Percentiles rank a stretch among this genome's conserved stretches.
phyloP scores from a whole-genome alignment of 805 yeast species.

The Candida jianshihensis region DNA sequence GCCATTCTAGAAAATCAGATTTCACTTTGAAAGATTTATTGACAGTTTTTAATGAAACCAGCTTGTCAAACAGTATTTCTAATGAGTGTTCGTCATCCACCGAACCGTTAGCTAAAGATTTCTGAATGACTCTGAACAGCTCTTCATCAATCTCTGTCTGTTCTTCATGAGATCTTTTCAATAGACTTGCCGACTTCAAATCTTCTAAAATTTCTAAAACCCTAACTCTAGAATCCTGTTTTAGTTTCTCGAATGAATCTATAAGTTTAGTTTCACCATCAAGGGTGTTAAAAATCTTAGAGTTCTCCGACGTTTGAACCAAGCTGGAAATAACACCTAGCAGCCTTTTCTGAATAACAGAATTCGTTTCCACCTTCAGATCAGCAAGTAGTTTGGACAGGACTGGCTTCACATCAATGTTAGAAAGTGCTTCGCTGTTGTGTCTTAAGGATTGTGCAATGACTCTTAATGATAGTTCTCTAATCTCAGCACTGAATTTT shows the following conservation, averaged over 20 bases:
- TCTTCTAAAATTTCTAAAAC: constrained; percentile 43
- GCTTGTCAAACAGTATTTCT: constrained; percentile 33
- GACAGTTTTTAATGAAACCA: constrained; percentile 29
- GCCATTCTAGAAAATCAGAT: constrained; percentile 55
- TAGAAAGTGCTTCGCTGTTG: constrained; percentile 53
- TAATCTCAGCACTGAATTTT: constrained; percentile 16
- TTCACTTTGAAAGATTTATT: constrained; percentile 22
- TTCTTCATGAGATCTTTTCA: constrained; percentile 9
- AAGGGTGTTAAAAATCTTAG: constrained; percentile 11
- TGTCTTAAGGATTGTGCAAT: constrained; percentile 68
- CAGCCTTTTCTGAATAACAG: constrained; percentile 36
- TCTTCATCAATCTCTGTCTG: constrained; percentile 2
- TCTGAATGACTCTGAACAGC: constrained; percentile 13
- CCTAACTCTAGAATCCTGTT: constrained; percentile 28
- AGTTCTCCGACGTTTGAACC: constrained; percentile 30
- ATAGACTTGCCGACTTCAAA: constrained; percentile 13
- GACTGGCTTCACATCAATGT: constrained; percentile 21
- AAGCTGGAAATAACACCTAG: constrained; percentile 48
- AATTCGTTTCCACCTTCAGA: constrained; percentile 16
- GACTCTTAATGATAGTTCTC: constrained; percentile 52
- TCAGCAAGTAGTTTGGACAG: constrained; percentile 6
- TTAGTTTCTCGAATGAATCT: constrained; percentile 15
- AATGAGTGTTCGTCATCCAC: constrained; percentile 33
- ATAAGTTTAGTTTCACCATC: constrained; percentile 21
- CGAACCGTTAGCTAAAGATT: constrained; percentile 20